These are phyloP conservation scores for Curvularia eragrostidis DNA, from an alignment of 2,329 filamentous ascomycete genomes.

Conservation along the genomic window DNA sequence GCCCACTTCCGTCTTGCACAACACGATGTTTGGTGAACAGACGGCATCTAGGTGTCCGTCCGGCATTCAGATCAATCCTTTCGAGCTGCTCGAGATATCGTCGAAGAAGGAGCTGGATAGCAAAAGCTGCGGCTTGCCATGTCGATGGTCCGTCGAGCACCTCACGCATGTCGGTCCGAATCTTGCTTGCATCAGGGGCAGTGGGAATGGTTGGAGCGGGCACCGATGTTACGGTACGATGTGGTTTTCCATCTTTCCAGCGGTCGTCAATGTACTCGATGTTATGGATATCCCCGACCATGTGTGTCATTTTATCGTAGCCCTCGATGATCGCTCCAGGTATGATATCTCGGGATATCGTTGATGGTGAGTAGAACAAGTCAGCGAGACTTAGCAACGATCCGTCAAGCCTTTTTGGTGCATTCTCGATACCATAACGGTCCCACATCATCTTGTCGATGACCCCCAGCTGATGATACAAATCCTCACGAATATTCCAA, in stretches of 20 bases:
- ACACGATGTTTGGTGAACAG: conserved; percentile 26
- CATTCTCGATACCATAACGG: conserved; percentile 17
- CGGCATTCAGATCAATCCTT: conserved; percentile 21
- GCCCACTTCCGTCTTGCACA: conserved; percentile 23
- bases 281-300: conserved; percentile 20
- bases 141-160: conserved; percentile 28
- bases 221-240: conserved; percentile 23
- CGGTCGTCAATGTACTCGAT: conserved; percentile 29
- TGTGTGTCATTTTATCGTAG: conserved; percentile 19
- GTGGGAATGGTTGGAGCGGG: conserved; percentile 13
- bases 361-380: conserved; percentile 20
- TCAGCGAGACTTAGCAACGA: conserved; percentile 20
- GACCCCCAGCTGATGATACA: conserved; percentile 28
- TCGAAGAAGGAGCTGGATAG: conserved; percentile 23
- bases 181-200: conserved; percentile 17
- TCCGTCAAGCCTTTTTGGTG: conserved; percentile 22
- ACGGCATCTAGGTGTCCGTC: conserved; percentile 17
- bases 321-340: conserved; percentile 25
- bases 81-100: conserved; percentile 26
- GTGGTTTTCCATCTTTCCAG: conserved; percentile 24
- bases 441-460: conserved; percentile 30
- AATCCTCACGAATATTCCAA: conserved; percentile 29
- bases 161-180: conserved; percentile 22
- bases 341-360: conserved; percentile 18
- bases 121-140: conserved; percentile 22